Percentiles rank a stretch among this genome's conserved stretches.
These are phyloP conservation scores for Rhododendron ovatum DNA, from an alignment of 148 eudicot species.

Conservation along the genomic window DNA sequence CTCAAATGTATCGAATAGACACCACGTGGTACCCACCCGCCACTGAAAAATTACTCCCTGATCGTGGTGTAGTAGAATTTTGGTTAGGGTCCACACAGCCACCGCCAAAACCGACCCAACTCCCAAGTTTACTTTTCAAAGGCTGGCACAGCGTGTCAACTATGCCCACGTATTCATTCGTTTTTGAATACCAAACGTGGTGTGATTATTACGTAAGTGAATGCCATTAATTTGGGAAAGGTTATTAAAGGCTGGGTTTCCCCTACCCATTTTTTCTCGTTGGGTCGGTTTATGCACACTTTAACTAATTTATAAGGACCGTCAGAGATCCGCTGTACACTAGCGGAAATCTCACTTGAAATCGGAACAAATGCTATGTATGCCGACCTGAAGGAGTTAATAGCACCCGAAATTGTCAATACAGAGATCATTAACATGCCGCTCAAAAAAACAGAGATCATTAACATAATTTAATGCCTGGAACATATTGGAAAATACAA, in stretches of 20 bases:
- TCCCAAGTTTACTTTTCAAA: neutral
- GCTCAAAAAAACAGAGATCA: neutral
- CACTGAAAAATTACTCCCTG: neutral
- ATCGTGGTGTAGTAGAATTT: neutral
- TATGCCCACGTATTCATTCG: neutral
- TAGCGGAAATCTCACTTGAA: too few species aligned
- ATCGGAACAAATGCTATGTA: too few species aligned
- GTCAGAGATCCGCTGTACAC: too few species aligned
- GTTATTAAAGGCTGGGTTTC: too few species aligned
- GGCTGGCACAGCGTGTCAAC: neutral
- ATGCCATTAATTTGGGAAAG: neutral
- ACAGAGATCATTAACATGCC: neutral
- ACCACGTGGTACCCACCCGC: too few species aligned
- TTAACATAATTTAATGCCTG: neutral
- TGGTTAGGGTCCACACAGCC: neutral
- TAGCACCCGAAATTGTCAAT: too few species aligned
- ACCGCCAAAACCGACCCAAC: neutral
- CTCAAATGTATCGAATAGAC: fast-evolving
- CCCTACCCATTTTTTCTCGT: too few species aligned
- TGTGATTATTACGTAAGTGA: neutral
- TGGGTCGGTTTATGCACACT: too few species aligned
- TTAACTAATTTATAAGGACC: too few species aligned
- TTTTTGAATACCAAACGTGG: neutral
- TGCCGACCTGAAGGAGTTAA: too few species aligned
- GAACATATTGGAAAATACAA: neutral